These are phyloP conservation scores for Ustilago lituana DNA, from an alignment of 1,284 basidiomycete species.

Conservation along the genomic window DNA sequence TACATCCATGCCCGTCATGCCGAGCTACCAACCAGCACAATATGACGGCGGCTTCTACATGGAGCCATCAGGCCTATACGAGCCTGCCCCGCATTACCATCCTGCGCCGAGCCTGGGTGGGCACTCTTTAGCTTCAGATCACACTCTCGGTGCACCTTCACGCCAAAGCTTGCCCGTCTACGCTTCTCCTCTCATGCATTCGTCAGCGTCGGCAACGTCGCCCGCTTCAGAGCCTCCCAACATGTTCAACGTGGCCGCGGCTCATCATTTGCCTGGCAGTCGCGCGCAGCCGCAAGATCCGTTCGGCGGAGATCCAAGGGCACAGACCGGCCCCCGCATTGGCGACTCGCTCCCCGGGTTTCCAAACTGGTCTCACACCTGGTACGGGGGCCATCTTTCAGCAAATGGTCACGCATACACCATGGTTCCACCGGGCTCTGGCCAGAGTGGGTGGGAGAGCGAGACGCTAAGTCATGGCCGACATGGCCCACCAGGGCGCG, in stretches of 20 bases:
- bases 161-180: slow-evolving; percentile 35
- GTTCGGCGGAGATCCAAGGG: not conserved
- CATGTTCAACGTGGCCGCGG: slow-evolving; percentile 49
- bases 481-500: not conserved
- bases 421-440: slow-evolving; percentile 43
- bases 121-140: slow-evolving; percentile 34
- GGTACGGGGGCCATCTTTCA: slow-evolving; percentile 60
- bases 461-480: slow-evolving; percentile 44
- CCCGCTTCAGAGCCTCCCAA: slow-evolving; percentile 38
- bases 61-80: slow-evolving; percentile 15
- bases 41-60: slow-evolving; percentile 45
- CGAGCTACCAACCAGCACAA: slow-evolving; percentile 11
- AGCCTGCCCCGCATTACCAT: slow-evolving; percentile 14
- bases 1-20: slow-evolving; percentile 22
- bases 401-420: slow-evolving; percentile 62
- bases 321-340: slow-evolving; percentile 4
- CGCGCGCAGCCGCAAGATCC: slow-evolving; percentile 13
- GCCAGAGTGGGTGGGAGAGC: slow-evolving; percentile 58
- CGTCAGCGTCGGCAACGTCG: slow-evolving; percentile 19
- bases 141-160: slow-evolving; percentile 20
- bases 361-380: slow-evolving; percentile 51
- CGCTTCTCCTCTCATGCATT: slow-evolving; percentile 23
- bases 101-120: slow-evolving; percentile 5
- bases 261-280: slow-evolving; percentile 43
- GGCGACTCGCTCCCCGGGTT: slow-evolving; percentile 52